Conservation (phyloP, 2,329 filamentous ascomycete genomes). For the Fusarium lateritium region DNA sequence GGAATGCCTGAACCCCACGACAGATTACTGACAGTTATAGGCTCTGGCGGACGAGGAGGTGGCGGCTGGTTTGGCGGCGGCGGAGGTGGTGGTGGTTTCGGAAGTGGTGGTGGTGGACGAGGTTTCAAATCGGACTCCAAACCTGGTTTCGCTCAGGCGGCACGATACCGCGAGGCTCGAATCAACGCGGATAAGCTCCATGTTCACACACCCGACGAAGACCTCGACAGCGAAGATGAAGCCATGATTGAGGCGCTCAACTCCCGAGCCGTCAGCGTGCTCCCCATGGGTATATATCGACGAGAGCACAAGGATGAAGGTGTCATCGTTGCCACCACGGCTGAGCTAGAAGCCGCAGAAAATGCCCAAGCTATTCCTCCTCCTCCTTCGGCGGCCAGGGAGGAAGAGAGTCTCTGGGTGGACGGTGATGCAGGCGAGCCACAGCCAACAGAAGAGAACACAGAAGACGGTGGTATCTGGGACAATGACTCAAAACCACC, state of each 20-base stretch:
- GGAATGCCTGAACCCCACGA: background rate
- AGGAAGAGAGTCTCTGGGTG: conserved; percentile 64
- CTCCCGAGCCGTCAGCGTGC: conserved; percentile 52
- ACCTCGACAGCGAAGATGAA: conserved; percentile 63
- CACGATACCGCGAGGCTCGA: conserved; percentile 59
- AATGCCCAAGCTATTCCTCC: conserved; percentile 53
- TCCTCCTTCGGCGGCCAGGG: conserved; percentile 43
- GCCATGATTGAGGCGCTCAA: conserved; percentile 57
- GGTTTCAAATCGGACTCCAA: conserved; percentile 55
- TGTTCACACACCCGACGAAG: conserved; percentile 59
- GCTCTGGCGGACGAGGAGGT: conserved; percentile 43
- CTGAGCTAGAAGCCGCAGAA: conserved; percentile 70
- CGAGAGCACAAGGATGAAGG: conserved; percentile 68
- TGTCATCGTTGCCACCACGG: conserved; percentile 69
- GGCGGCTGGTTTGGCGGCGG: conserved; percentile 50
- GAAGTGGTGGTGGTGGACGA: conserved; percentile 51
- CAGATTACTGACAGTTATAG: conserved; percentile 20
- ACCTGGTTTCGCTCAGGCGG: conserved; percentile 56
- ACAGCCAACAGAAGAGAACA: conserved; percentile 49
- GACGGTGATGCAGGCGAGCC: conserved; percentile 53
- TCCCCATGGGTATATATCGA: conserved; percentile 71
- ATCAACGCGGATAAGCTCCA: conserved; percentile 72
- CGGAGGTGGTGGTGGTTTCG: conserved; percentile 43
- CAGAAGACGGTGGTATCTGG: conserved; percentile 61
- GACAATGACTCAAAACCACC: conserved; percentile 56